These are phyloP conservation scores for Eutrema japonicum DNA, from an alignment of 345 rosid species.

Conservation along the genomic window DNA sequence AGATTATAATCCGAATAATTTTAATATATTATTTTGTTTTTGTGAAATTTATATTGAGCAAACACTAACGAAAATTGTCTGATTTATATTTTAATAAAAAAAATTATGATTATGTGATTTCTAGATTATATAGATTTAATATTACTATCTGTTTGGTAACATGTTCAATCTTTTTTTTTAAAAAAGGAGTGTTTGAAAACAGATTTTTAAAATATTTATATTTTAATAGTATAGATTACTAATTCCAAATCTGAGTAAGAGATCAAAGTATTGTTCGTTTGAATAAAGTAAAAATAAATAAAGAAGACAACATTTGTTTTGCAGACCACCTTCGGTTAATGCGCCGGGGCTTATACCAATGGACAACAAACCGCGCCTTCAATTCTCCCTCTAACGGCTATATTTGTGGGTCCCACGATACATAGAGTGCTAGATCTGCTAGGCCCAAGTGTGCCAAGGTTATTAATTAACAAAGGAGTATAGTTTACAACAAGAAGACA, in stretches of 20 bases:
- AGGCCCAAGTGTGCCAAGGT: conserved; percentile 2
- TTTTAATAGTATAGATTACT: neutral
- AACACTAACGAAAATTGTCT: too few relatives aligned
- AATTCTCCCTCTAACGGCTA: conserved; percentile 37
- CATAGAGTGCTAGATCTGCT: conserved; percentile 28
- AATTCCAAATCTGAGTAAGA: conserved; percentile 18
- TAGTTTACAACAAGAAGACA: conserved; percentile 10
- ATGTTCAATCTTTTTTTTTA: too few relatives aligned
- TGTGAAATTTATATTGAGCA: too few relatives aligned
- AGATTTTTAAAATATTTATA: too few relatives aligned
- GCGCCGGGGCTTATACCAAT: conserved; percentile 28
- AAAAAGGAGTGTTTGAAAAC: too few relatives aligned
- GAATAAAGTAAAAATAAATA: neutral
- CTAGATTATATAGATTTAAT: too few relatives aligned
- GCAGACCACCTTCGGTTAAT: conserved; percentile 40
- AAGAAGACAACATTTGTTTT: conserved; percentile 13
- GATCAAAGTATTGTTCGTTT: conserved; percentile 4
- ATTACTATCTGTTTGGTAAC: too few relatives aligned
- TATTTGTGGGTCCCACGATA: conserved; percentile 35
- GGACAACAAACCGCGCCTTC: conserved; percentile 39
- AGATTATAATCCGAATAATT: too few relatives aligned
- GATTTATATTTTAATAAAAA: too few relatives aligned
- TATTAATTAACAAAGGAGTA: neutral
- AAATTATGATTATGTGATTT: too few relatives aligned
- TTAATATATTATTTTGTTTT: too few relatives aligned